Conservation (phyloP, 2,329 filamentous ascomycete species). For the Thelonectria blattea region DNA sequence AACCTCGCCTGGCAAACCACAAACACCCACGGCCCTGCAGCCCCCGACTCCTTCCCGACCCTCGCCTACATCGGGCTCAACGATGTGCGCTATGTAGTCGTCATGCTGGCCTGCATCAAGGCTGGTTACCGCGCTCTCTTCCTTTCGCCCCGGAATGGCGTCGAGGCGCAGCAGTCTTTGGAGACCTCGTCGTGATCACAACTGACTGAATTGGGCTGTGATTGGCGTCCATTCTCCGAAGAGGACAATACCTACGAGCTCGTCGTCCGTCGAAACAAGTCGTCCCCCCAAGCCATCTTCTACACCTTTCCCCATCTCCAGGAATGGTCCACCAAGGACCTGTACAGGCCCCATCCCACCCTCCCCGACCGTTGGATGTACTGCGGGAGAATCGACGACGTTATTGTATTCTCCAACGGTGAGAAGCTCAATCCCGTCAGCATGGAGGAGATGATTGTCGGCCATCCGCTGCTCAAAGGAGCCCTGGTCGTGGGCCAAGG, state of each 20-base stretch:
- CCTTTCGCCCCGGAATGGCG: constrained; percentile 41
- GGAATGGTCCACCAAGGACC: constrained; percentile 45
- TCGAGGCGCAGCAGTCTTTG: constrained; percentile 38
- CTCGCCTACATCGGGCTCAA: constrained; percentile 43
- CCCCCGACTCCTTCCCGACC: constrained; percentile 24
- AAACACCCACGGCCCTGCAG: not conserved
- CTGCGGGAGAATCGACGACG: constrained; percentile 44
- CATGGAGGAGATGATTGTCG: constrained; percentile 15
- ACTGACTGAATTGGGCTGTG: constrained; percentile 38
- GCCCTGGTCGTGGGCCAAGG: constrained; percentile 54
- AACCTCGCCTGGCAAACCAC: constrained; percentile 1
- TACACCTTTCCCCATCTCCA: constrained; percentile 46
- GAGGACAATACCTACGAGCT: constrained; percentile 35
- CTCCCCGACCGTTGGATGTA: constrained; percentile 42
- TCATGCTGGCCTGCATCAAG: constrained; percentile 49
- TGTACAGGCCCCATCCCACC: constrained; percentile 47
- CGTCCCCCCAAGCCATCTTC: constrained; percentile 42
- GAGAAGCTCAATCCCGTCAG: constrained; percentile 56
- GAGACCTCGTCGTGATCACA: not conserved
- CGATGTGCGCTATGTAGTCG: constrained; percentile 47
- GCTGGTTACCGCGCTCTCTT: constrained; percentile 48
- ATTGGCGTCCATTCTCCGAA: constrained; percentile 42
- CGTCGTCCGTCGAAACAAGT: constrained; percentile 47
- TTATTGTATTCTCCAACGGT: constrained; percentile 57
- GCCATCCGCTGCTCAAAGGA: constrained; percentile 48